Percentiles rank a stretch among this genome's conserved stretches.
Evolutionary conservation across 345 rosid species (phyloP).

Genomic region (Camelina laxa): DNA sequence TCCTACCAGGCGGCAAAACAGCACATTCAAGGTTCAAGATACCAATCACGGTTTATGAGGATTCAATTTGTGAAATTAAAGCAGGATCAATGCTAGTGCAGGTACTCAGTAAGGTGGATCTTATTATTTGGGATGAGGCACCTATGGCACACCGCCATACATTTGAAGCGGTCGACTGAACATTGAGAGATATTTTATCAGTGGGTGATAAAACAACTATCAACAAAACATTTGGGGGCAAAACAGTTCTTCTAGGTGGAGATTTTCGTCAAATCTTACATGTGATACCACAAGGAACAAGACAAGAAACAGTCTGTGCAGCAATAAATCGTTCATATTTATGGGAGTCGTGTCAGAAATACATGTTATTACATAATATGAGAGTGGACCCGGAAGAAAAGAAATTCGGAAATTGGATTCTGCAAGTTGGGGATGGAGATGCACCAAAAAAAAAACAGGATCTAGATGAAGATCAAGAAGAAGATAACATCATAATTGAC

Average conservation of each 20-base stretch:
- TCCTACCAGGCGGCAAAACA: no score
- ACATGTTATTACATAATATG: neutral
- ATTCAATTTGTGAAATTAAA: neutral
- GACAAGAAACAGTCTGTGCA: no score
- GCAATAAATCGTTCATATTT: no score
- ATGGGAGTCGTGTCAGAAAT: no score
- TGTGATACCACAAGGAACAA: no score
- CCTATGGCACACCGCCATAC: neutral
- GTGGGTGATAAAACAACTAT: neutral
- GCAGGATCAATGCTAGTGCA: neutral
- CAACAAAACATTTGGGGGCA: neutral
- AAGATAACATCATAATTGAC: neutral
- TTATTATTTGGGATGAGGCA: neutral
- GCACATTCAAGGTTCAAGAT: neutral
- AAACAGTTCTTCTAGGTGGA: neutral
- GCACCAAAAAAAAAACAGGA: neutral
- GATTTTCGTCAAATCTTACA: no score
- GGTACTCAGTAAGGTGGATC: neutral
- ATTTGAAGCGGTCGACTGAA: neutral
- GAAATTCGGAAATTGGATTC: neutral
- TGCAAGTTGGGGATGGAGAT: neutral
- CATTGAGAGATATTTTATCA: neutral
- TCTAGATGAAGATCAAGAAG: neutral
- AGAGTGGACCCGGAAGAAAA: neutral
- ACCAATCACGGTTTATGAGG: neutral